phyloP scores from a whole-genome alignment of 371 early-diverging fungal species.

The Rhizopus arrhizus region DNA sequence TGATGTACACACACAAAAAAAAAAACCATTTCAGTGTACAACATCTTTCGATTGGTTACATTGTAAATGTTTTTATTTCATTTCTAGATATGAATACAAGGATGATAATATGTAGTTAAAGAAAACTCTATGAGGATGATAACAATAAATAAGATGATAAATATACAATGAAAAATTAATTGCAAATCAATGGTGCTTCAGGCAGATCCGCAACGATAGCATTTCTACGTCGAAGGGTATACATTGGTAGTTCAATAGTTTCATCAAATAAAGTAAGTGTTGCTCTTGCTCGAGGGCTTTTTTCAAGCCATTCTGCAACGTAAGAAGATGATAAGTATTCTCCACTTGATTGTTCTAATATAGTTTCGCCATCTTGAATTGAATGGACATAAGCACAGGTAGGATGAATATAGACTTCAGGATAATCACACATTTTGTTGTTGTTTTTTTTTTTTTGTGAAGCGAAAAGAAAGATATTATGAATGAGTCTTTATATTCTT shows the following conservation, averaged over 20 bases:
- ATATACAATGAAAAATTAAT: background rate
- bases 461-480: too few species aligned
- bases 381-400: slow-evolving; percentile 29
- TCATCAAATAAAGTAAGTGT: slow-evolving; percentile 38
- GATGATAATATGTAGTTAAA: too few species aligned
- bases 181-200: slow-evolving; percentile 33
- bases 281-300: slow-evolving; percentile 43
- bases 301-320: slow-evolving; percentile 46
- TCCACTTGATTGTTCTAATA: slow-evolving; percentile 33
- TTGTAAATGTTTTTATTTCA: too few species aligned
- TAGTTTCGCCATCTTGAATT: slow-evolving; percentile 44
- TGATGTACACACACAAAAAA: too few species aligned
- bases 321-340: slow-evolving; percentile 24
- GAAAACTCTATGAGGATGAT: too few species aligned
- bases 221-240: slow-evolving; percentile 47
- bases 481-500: too few species aligned
- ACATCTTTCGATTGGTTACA: too few species aligned
- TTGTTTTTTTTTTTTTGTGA: too few species aligned
- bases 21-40: too few species aligned
- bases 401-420: slow-evolving; percentile 25
- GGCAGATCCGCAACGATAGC: slow-evolving; percentile 51
- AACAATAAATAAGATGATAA: too few species aligned
- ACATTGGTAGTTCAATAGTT: slow-evolving; percentile 42
- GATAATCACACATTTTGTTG: too few species aligned
- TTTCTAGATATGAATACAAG: too few species aligned